Conservation (phyloP, 805 yeast species). For the Wickerhamomyces subpelliculosus region DNA sequence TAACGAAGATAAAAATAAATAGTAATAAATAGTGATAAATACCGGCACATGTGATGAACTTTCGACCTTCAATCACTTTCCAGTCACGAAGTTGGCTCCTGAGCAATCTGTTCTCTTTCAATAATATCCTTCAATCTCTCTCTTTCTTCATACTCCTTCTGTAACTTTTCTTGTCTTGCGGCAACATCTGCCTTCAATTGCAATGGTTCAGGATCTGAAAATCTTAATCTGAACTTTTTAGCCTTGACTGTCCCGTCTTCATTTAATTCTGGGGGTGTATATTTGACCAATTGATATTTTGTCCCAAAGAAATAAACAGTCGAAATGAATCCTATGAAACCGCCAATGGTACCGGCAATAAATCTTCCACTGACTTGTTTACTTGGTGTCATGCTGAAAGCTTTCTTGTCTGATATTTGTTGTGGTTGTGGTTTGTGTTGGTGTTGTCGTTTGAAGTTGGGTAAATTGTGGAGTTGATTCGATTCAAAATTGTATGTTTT, state of each 20-base stretch:
- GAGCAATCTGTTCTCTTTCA: conserved; percentile 8
- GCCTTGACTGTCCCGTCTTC: conserved; percentile 32
- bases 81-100: conserved; percentile 13
- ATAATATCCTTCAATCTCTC: not conserved
- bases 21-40: no score
- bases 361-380: not conserved
- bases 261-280: conserved; percentile 32
- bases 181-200: conserved; percentile 29
- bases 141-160: not conserved
- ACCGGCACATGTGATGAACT: no score
- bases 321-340: conserved; percentile 1
- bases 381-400: no score
- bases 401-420: no score
- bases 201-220: conserved; percentile 30
- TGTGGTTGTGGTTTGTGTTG: not conserved
- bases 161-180: conserved; percentile 2
- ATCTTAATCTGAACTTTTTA: conserved; percentile 26
- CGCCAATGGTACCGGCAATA: not conserved
- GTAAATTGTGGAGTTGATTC: not conserved
- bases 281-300: conserved; percentile 29
- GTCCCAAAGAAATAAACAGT: not conserved
- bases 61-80: no score
- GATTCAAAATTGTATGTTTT: no score
- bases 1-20: no score
- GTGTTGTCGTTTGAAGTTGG: not conserved